Conservation (phyloP, 2,329 filamentous ascomycete genomes). For the Orbilia blumenaviensis region DNA sequence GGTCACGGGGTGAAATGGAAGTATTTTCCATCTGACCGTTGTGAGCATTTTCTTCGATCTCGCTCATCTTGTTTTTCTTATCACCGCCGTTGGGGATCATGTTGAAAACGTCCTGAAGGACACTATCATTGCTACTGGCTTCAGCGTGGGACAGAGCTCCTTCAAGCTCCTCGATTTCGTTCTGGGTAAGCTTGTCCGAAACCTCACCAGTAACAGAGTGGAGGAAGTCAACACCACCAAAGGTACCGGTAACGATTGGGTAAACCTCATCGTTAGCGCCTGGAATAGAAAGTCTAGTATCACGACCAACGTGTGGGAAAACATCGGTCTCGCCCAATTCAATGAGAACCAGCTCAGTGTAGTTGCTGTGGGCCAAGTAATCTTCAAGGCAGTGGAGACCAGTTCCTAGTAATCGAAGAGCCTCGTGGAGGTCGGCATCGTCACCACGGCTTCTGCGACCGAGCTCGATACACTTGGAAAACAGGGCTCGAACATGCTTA, state of each 20-base stretch:
- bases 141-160: slow-evolving; percentile 73
- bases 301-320: slow-evolving; percentile 85
- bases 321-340: slow-evolving; percentile 82
- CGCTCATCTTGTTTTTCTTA: slow-evolving; percentile 74
- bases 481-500: slow-evolving; percentile 76
- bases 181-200: slow-evolving; percentile 88
- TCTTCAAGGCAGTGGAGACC: slow-evolving; percentile 91
- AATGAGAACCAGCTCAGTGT: slow-evolving; percentile 84
- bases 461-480: slow-evolving; percentile 78
- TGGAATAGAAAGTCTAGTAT: slow-evolving; percentile 74
- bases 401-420: slow-evolving; percentile 84
- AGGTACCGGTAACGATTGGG: slow-evolving; percentile 87
- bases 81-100: slow-evolving; percentile 83
- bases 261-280: slow-evolving; percentile 75
- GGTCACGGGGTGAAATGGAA: slow-evolving; percentile 77
- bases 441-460: slow-evolving; percentile 73
- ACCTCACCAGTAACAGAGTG: slow-evolving; percentile 84
- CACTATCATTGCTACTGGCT: slow-evolving; percentile 62
- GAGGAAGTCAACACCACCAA: slow-evolving; percentile 92
- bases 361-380: slow-evolving; percentile 93
- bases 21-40: slow-evolving; percentile 77
- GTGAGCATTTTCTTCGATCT: slow-evolving; percentile 68
- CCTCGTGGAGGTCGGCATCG: slow-evolving; percentile 84
- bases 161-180: slow-evolving; percentile 87
- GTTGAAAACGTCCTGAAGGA: slow-evolving; percentile 80